Evolutionary conservation across 257 asterid genomes (phyloP).

Genomic region (Solanum tacnaense): DNA sequence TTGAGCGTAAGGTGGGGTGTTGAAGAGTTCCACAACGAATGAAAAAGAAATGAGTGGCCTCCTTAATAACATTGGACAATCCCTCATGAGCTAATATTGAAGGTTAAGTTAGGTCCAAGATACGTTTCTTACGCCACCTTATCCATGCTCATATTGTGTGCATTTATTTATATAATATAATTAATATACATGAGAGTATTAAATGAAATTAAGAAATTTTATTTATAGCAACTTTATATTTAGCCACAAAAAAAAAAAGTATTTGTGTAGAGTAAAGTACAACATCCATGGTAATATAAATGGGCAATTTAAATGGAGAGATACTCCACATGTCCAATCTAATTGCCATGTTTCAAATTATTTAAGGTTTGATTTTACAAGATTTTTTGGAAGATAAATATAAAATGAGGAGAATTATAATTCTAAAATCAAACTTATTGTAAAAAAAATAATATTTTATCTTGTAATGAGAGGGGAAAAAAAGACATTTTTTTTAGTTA

Average conservation of each 20-base stretch:
- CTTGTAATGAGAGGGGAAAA: background rate
- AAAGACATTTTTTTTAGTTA: background rate
- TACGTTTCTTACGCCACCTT: background rate
- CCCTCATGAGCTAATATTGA: background rate
- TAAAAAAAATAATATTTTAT: background rate
- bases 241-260: background rate
- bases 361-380: background rate
- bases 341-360: background rate
- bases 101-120: background rate
- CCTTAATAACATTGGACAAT: background rate
- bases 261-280: background rate
- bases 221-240: background rate
- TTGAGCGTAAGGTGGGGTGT: background rate
- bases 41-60: background rate
- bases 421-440: background rate
- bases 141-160: background rate
- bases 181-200: background rate
- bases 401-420: background rate
- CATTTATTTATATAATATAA: background rate
- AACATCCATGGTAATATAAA: background rate
- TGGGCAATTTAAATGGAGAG: background rate
- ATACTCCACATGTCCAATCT: background rate
- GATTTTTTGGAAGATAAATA: background rate
- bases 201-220: background rate
- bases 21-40: background rate